Evolutionary conservation across 139 green algal species (phyloP), one percentile per base, ranked within the genome.

Genomic region (Monoraphidium neglectum): DNA sequence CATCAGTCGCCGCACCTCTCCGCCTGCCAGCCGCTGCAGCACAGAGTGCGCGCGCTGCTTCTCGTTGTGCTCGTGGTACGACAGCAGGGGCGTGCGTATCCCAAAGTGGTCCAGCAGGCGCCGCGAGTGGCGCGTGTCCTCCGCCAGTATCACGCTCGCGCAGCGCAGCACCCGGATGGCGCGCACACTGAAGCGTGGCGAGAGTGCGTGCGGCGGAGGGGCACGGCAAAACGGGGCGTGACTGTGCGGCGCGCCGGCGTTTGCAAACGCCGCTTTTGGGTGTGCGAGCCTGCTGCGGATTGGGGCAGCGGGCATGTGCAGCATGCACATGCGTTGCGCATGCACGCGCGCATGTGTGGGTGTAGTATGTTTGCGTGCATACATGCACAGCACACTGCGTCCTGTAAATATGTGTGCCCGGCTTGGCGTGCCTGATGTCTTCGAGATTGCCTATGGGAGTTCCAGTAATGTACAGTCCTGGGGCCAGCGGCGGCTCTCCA

Each of bases 1-100:
- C n/a, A n/a, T n/a, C n/a, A n/a, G n/a, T n/a, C n/a, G n/a, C n/a
- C n/a, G 24, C 54, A 87, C 80, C 60, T 89, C 77, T 0, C 92
- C 93, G 21, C 54, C 30, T 36, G 75, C 46, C 53, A 98, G 57
- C 5, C 78, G 83, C 24, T 82, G 54, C 59, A 96, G 47, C 38
- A 97, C 77, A 40, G 76, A 13, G 3, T 73, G 76, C 36, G 82
- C 33, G 49, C 89, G 87, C 40, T 61, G 62, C 10, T 47, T 53
- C 83, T 98, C 93, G 62, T 98, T 98, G 86, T 98, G 94, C 57
- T 83, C 82, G 74, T 98, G 94, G 74, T 85, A 95, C 72, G 79
- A 89, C 35, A 84, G 12, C 10, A 89, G 77, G 49, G 66, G 40
- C 23, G 72, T 82, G 49, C 26, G 40, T 35, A 68, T 67, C 24